Conservation (phyloP, 2,329 filamentous ascomycete species). For the Pseudogymnoascus sp. region DNA sequence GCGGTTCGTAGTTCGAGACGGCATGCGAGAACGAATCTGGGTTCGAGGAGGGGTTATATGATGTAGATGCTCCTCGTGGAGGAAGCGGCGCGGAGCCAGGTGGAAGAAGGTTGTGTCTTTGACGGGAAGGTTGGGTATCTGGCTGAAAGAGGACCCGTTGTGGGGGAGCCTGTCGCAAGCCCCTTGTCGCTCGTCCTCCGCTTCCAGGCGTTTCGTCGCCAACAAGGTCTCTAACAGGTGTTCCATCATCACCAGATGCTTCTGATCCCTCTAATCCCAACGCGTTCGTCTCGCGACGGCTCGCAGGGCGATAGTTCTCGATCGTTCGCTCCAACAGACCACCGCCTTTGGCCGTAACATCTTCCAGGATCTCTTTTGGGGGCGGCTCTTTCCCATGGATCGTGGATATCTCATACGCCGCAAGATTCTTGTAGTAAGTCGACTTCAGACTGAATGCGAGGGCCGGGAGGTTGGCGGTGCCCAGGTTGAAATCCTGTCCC, state of each 20-base stretch:
- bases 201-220: slow-evolving; percentile 43
- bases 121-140: slow-evolving; percentile 58
- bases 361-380: slow-evolving; percentile 79
- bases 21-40: slow-evolving; percentile 50
- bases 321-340: slow-evolving; percentile 68
- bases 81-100: slow-evolving; percentile 16
- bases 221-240: slow-evolving; percentile 44
- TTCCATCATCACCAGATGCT: slow-evolving; percentile 51
- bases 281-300: slow-evolving; percentile 33
- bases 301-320: slow-evolving; percentile 59
- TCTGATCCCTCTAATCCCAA: slow-evolving; percentile 50
- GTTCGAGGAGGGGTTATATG: slow-evolving; percentile 45
- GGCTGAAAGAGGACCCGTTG: slow-evolving; percentile 80
- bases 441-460: slow-evolving; percentile 80
- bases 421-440: slow-evolving; percentile 82
- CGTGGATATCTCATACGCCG: slow-evolving; percentile 76
- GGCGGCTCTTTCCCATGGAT: slow-evolving; percentile 74
- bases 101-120: slow-evolving; percentile 49
- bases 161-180: slow-evolving; percentile 72
- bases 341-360: slow-evolving; percentile 67
- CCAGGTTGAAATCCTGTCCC: slow-evolving; percentile 64
- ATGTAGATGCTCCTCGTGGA: slow-evolving; percentile 31
- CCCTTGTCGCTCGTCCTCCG: slow-evolving; percentile 50
- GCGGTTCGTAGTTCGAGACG: slow-evolving; percentile 62
- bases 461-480: slow-evolving; percentile 67